Conservation (phyloP, 805 yeast genomes). For the Tetrapisispora iriomotensis region DNA sequence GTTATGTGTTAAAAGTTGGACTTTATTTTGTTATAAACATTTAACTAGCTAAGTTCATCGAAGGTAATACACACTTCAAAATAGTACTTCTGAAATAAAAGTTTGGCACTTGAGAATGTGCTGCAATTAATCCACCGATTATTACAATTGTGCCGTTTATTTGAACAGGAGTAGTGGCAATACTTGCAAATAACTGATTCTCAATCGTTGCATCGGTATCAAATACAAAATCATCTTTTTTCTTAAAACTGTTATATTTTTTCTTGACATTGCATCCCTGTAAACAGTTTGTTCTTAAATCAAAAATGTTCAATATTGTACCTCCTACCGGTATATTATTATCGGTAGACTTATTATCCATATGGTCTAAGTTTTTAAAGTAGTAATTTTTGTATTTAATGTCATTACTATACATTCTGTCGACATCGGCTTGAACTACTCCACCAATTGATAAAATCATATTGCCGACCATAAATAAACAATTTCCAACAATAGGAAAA, state of each 20-base stretch:
- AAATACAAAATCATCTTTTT: not conserved
- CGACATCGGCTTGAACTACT: slow-evolving; percentile 17
- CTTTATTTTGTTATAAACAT: not conserved
- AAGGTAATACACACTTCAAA: slow-evolving; percentile 21
- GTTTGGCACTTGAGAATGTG: slow-evolving; percentile 7
- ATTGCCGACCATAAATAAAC: slow-evolving; percentile 18
- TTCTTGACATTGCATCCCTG: slow-evolving; percentile 6
- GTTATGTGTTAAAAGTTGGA: too few relatives aligned
- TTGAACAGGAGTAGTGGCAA: slow-evolving; percentile 9
- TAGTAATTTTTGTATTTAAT: not conserved
- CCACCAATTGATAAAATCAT: slow-evolving; percentile 23
- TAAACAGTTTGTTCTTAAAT: slow-evolving; percentile 16
- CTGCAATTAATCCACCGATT: slow-evolving; percentile 22
- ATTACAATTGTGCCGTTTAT: slow-evolving; percentile 17
- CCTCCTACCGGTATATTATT: slow-evolving; percentile 1
- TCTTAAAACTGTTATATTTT: too few relatives aligned
- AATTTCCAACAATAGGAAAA: slow-evolving; percentile 24
- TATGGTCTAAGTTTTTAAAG: not conserved
- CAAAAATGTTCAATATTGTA: slow-evolving; percentile 13
- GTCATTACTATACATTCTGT: slow-evolving; percentile 4
- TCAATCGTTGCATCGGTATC: not conserved
- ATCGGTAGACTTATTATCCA: not conserved
- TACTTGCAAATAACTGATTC: not conserved
- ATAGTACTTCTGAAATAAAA: slow-evolving; percentile 24
- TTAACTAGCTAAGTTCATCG: slow-evolving; percentile 18